Conservation (phyloP, 1,139 yeast species). For the Debaryomyces coudertii region DNA sequence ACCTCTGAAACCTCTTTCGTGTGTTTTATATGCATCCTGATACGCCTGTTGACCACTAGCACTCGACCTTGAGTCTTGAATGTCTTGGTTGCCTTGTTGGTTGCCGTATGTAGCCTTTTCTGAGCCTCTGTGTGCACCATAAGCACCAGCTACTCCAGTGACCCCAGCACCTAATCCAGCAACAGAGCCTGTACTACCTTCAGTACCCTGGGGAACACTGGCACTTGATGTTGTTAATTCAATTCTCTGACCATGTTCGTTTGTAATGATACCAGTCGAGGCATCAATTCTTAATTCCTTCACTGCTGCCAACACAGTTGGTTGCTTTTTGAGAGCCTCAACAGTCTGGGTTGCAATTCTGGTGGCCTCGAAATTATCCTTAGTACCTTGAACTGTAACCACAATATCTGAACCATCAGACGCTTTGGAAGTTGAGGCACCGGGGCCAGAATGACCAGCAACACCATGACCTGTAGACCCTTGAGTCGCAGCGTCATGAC, state of each 20-base stretch:
- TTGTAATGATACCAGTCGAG: constrained; percentile 33
- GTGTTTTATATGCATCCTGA: no score
- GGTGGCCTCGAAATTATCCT: constrained; percentile 31
- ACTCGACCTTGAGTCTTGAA: no score
- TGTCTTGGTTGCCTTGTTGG: no score
- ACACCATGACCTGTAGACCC: constrained; percentile 15
- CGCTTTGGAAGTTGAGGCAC: not conserved
- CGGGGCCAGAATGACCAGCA: constrained; percentile 9
- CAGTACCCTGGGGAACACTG: not conserved
- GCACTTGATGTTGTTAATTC: not conserved
- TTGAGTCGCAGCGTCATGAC: constrained; percentile 10
- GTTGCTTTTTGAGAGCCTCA: constrained; percentile 28
- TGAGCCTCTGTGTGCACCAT: constrained; percentile 13
- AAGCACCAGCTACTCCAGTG: constrained; percentile 13
- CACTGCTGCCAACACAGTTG: constrained; percentile 27
- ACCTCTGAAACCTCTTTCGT: no score
- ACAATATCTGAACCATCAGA: constrained; percentile 18
- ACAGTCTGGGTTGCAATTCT: constrained; percentile 36
- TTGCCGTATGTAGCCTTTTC: no score
- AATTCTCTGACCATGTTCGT: constrained; percentile 27
- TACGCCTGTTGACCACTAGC: no score
- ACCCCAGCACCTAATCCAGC: constrained; percentile 12
- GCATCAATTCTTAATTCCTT: constrained; percentile 37
- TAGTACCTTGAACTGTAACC: constrained; percentile 37
- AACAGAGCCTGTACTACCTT: not conserved